Conservation (phyloP, 1,139 yeast genomes). For the Debaryomyces singareniensis region DNA sequence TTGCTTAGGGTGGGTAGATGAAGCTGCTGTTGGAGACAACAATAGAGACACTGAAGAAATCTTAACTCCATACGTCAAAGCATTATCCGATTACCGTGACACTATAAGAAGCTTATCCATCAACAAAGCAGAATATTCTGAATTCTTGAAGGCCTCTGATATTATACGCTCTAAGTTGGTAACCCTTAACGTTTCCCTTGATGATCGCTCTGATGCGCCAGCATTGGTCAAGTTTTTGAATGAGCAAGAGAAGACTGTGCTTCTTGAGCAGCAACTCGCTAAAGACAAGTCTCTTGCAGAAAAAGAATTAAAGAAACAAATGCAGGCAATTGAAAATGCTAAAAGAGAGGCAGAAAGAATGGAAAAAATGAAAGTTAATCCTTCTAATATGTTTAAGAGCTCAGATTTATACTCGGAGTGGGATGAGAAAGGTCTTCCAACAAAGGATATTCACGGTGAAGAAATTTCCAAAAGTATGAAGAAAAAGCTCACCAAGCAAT, state of each 20-base stretch:
- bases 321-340: slow-evolving; percentile 37
- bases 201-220: slow-evolving; percentile 77
- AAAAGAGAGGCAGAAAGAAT: slow-evolving; percentile 59
- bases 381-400: slow-evolving; percentile 66
- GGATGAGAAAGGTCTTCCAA: slow-evolving; percentile 84
- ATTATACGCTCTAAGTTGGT: slow-evolving; percentile 50
- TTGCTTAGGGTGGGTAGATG: slow-evolving; percentile 71
- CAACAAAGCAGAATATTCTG: slow-evolving; percentile 46
- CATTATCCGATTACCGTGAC: slow-evolving; percentile 76
- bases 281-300: slow-evolving; percentile 43
- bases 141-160: slow-evolving; percentile 47
- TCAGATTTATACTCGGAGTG: slow-evolving; percentile 56
- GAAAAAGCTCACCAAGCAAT: slow-evolving; percentile 75
- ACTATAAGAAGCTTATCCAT: slow-evolving; percentile 70
- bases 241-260: slow-evolving; percentile 59
- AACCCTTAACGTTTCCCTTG: slow-evolving; percentile 73
- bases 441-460: slow-evolving; percentile 69
- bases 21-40: slow-evolving; percentile 7
- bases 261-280: slow-evolving; percentile 56
- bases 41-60: slow-evolving; percentile 47
- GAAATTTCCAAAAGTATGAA: slow-evolving; percentile 82
- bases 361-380: slow-evolving; percentile 65
- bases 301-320: slow-evolving; percentile 35
- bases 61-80: slow-evolving; percentile 74
- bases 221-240: slow-evolving; percentile 80